Base-by-base conservation (phyloP, 345 rosid species). In the Hibiscus syriacus region DNA sequence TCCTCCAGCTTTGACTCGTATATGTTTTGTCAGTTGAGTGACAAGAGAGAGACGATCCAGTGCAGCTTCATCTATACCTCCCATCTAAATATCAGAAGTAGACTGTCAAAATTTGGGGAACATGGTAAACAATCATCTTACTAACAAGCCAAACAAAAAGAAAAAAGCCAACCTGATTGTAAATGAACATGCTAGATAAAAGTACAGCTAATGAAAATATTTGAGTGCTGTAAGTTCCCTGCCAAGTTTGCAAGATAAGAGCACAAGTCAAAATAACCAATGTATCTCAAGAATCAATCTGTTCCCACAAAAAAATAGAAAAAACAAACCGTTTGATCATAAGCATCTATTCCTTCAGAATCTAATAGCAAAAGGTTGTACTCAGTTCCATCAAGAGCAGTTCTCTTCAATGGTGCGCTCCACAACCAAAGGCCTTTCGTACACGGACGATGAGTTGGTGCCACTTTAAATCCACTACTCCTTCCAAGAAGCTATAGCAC, bases 371-470 rank as follows among this genome's bases (percentile, higher is more conserved):
- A 71, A 5, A 95, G 97, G 74, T 88, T 95, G 73, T 92, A 95
- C 73, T 92, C 90, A 13, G 90, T 85, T 70, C 99, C 98, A 73
- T 95, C 98, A 61, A 95, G 93, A 71, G 97, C 86, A 67, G 85
- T 90, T 81, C 90, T 79, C 84, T 86, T 92, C 43, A 95, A 74
- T 4, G 98, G 97, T 57, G 98, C 82, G 75, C 98, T 95, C 99
- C 98, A 95, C 79, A 95, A 70, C 98, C 98, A 95, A 61, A 95
- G 99, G 50, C 99, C 99, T 73, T 95, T 95, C 0, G 99, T 95
- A 77, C 98, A 95, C 0, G 99, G 99, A 48, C 89, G 82, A 69
- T 95, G 97, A 65, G 99, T 90, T 45, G 99, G 83, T 43, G 97
- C 98, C 46, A 95, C 99, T 74, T 90, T 97, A 81, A 95, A 95